These are phyloP conservation scores for Psilocybe tampanensis DNA, from an alignment of 768 basidiomycete species.

Conservation along the genomic window DNA sequence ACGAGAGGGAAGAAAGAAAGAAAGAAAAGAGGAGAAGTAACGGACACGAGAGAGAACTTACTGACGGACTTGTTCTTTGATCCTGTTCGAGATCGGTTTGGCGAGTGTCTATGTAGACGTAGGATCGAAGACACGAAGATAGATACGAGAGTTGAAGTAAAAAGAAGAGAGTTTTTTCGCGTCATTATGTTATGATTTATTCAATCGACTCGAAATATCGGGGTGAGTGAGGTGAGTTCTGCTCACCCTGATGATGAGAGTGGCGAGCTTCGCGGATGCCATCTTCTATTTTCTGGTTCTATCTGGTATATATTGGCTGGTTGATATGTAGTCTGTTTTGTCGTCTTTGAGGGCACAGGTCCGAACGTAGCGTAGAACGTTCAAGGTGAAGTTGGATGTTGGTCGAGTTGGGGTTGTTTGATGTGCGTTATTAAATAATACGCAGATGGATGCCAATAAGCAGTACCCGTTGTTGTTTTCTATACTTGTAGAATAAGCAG, in stretches of 20 bases:
- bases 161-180: background rate
- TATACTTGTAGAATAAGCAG: too few relatives aligned
- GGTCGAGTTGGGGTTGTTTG: too few relatives aligned
- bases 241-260: constrained; percentile 3
- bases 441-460: too few relatives aligned
- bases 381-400: too few relatives aligned
- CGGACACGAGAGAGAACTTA: background rate
- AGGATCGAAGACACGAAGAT: too few relatives aligned
- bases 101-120: background rate
- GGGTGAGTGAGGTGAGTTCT: background rate
- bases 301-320: too few relatives aligned
- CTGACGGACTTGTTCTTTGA: constrained; percentile 6
- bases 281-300: background rate
- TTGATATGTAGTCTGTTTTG: too few relatives aligned
- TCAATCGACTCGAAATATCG: background rate
- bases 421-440: too few relatives aligned
- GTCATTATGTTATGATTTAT: background rate
- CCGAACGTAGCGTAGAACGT: too few relatives aligned
- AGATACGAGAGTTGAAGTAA: too few relatives aligned
- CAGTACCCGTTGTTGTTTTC: too few relatives aligned
- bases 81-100: background rate
- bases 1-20: background rate
- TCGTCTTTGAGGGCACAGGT: too few relatives aligned
- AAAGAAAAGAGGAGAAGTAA: background rate
- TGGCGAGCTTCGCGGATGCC: constrained; percentile 1